A percentile compares a stretch with the other conserved stretches of the same genome.
Evolutionary conservation across 2,329 filamentous ascomycete genomes (phyloP).

Genomic region (Metarhizium sp.): DNA sequence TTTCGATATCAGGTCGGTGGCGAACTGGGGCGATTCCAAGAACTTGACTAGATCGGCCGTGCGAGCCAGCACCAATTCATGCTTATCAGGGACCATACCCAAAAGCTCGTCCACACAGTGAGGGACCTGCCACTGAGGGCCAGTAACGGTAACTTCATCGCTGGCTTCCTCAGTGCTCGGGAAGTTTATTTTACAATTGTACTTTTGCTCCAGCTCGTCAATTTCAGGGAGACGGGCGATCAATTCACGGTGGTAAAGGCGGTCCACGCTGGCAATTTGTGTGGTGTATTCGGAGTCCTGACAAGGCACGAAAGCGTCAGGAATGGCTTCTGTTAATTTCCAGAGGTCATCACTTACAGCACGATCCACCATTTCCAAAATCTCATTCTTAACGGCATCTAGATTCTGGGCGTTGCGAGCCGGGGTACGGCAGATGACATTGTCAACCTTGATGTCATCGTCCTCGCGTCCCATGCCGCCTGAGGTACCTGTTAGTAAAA

Average conservation of each 20-base stretch:
- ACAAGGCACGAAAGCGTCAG: constrained; percentile 1
- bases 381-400: constrained; percentile 96
- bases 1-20: constrained; percentile 69
- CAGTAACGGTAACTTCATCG: constrained; percentile 90
- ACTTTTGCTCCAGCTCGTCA: constrained; percentile 94
- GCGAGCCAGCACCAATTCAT: constrained; percentile 78
- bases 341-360: constrained; percentile 47
- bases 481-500: constrained; percentile 17
- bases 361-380: constrained; percentile 98
- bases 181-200: constrained; percentile 99
- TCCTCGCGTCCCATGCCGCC: constrained; percentile 80
- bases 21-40: constrained; percentile 73
- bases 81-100: constrained; percentile 95
- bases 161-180: constrained; percentile 96
- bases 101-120: constrained; percentile 93
- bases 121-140: constrained; percentile 96
- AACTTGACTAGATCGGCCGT: constrained; percentile 70
- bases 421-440: constrained; percentile 95
- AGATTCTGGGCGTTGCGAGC: constrained; percentile 94
- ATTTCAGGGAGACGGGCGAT: constrained; percentile 82
- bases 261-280: constrained; percentile 86
- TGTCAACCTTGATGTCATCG: constrained; percentile 97
- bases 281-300: constrained; percentile 94
- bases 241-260: constrained; percentile 89
- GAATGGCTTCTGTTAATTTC: not conserved